These are phyloP conservation scores for Raddia distichophylla DNA, from an alignment of 176 grass and related monocot genomes.

Conservation along the genomic window DNA sequence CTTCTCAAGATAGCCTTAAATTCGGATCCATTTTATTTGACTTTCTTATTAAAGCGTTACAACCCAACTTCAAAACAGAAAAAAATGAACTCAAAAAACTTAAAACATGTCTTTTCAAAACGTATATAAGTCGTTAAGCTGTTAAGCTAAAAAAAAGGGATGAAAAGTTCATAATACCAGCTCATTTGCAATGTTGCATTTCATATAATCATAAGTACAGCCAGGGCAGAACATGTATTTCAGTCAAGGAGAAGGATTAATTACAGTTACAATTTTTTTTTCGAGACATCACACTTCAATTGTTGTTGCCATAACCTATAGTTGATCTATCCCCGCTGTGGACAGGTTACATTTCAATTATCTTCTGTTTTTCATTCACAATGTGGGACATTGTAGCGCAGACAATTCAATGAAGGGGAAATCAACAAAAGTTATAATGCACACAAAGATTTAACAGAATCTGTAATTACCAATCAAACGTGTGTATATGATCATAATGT, in stretches of 20 bases:
- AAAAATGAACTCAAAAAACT: too few relatives aligned
- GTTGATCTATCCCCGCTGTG: neutral
- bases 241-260: neutral
- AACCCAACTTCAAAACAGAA: too few relatives aligned
- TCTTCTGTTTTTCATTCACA: conserved; percentile 35
- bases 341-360: conserved; percentile 9
- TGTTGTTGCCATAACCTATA: neutral
- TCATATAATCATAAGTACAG: too few relatives aligned
- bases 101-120: too few relatives aligned
- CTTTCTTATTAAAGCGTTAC: too few relatives aligned
- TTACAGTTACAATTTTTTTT: neutral
- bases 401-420: conserved; percentile 30
- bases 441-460: conserved; percentile 10
- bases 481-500: conserved; percentile 32
- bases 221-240: neutral
- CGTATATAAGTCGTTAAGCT: too few relatives aligned
- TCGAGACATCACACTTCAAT: neutral
- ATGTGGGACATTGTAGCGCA: neutral
- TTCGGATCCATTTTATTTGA: too few relatives aligned
- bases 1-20: too few relatives aligned
- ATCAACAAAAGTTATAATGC: neutral
- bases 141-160: too few relatives aligned
- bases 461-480: conserved; percentile 42
- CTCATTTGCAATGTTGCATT: neutral
- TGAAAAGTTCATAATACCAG: neutral